A percentile compares a stretch with the other conserved stretches of the same genome.
Conservation (phyloP, 495 filamentous ascomycete species). For the Lepidopterella palustris region DNA sequence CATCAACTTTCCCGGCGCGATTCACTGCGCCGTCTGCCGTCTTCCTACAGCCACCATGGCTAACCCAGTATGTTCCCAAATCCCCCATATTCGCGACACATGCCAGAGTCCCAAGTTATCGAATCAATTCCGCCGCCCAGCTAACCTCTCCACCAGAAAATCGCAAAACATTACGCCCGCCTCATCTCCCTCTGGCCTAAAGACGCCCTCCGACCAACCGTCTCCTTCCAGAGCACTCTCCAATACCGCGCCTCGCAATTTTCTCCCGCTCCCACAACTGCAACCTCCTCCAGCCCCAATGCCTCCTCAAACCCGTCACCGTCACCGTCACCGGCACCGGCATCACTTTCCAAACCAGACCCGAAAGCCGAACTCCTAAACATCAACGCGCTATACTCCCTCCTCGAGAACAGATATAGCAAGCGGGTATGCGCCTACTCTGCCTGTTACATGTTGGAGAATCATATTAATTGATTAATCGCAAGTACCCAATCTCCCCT, state of each 20-base stretch:
- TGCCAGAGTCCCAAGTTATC: not conserved
- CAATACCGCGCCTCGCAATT: constrained; percentile 46
- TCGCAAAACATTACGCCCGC: constrained; percentile 53
- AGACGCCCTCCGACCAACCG: constrained; percentile 68
- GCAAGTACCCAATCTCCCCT: constrained; percentile 58
- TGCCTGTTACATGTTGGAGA: not conserved
- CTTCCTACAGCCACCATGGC: constrained; percentile 23
- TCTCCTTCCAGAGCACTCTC: constrained; percentile 67
- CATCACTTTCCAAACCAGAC: constrained; percentile 18
- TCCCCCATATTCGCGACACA: not conserved
- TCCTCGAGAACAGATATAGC: constrained; percentile 68
- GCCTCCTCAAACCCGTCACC: constrained; percentile 10
- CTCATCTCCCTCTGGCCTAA: constrained; percentile 72
- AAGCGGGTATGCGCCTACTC: constrained; percentile 41
- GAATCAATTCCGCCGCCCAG: constrained; percentile 14
- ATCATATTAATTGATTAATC: not conserved
- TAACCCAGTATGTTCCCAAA: constrained; percentile 14
- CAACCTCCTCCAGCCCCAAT: constrained; percentile 8
- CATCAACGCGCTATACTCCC: constrained; percentile 65
- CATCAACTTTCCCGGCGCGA: not conserved
- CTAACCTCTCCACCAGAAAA: constrained; percentile 1
- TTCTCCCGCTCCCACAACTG: not conserved
- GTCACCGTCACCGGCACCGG: constrained; percentile 6
- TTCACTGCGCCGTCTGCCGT: not conserved
- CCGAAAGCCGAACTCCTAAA: constrained; percentile 46